Conservation (phyloP, 1,284 basidiomycete genomes). For the Leucoagaricus sp. region DNA sequence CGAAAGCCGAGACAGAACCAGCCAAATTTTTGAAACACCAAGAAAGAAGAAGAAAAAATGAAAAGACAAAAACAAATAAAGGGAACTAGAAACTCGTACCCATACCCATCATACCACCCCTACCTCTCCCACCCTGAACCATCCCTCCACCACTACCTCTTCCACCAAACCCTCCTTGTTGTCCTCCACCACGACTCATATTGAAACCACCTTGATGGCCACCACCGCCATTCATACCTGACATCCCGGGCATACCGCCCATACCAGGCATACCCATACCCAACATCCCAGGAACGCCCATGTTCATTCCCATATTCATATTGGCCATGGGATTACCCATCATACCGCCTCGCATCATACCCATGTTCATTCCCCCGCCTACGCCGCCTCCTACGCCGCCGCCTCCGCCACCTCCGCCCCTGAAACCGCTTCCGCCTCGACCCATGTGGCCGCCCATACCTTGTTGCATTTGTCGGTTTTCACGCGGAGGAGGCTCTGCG, state of each 20-base stretch:
- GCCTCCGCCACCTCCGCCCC: conserved; percentile 12
- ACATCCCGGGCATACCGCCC: conserved; percentile 47
- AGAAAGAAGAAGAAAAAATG: conserved; percentile 22
- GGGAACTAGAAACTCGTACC: conserved; percentile 63
- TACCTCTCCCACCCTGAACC: conserved; percentile 26
- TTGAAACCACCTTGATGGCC: conserved; percentile 48
- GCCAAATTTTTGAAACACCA: conserved; percentile 25
- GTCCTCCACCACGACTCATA: conserved; percentile 51
- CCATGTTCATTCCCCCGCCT: conserved; percentile 37
- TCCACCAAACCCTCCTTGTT: conserved; percentile 35
- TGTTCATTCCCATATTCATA: conserved; percentile 44
- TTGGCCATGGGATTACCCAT: conserved; percentile 39
- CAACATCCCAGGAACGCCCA: conserved; percentile 34
- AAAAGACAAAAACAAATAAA: conserved; percentile 26
- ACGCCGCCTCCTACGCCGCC: conserved; percentile 12
- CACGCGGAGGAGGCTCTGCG: conserved; percentile 75
- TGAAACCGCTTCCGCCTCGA: conserved; percentile 7
- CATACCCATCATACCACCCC: conserved; percentile 70
- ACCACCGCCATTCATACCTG: conserved; percentile 46
- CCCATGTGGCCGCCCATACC: conserved; percentile 18
- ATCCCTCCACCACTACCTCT: conserved; percentile 28
- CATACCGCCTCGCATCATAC: conserved; percentile 38
- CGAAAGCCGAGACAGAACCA: too few species aligned
- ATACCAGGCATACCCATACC: conserved; percentile 44
- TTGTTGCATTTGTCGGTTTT: conserved; percentile 32